phyloP scores from a whole-genome alignment of 176 grass and related monocot species.

The Triticum timopheevii region DNA sequence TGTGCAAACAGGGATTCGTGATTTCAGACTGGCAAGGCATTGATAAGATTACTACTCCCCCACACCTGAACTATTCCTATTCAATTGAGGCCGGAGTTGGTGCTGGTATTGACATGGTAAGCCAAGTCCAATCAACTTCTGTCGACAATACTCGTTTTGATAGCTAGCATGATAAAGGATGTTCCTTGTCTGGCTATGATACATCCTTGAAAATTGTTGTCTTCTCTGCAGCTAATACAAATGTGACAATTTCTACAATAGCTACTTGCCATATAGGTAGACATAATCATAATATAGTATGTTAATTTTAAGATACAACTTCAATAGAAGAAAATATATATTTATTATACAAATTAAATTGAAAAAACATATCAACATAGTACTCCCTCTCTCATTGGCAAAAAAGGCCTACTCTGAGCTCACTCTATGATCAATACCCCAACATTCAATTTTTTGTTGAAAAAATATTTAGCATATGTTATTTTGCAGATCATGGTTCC shows the following conservation, averaged over 20 bases:
- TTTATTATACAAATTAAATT: too few relatives aligned
- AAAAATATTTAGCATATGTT: too few relatives aligned
- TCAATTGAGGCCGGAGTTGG: slow-evolving; percentile 54
- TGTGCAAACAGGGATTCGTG: slow-evolving; percentile 52
- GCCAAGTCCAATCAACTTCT: background rate
- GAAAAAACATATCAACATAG: too few relatives aligned
- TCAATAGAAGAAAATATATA: too few relatives aligned
- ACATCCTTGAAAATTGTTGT: background rate
- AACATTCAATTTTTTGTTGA: too few relatives aligned
- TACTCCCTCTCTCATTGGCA: too few relatives aligned
- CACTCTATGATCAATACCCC: too few relatives aligned
- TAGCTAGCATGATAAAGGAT: background rate
- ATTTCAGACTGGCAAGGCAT: slow-evolving; percentile 78
- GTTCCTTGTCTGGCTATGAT: background rate
- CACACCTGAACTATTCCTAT: slow-evolving; percentile 54
- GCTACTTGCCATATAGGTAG: too few relatives aligned
- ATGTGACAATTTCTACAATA: background rate
- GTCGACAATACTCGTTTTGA: background rate
- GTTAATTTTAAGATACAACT: too few relatives aligned
- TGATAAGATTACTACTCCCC: slow-evolving; percentile 54
- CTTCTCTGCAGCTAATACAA: background rate
- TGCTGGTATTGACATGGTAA: slow-evolving; percentile 79
- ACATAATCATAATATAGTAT: too few relatives aligned
- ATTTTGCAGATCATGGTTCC: too few relatives aligned
- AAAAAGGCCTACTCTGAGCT: too few relatives aligned